Percentiles rank a stretch among this genome's conserved stretches.
These are phyloP conservation scores for Boletus sp. DNA, from an alignment of 768 basidiomycete genomes.

Conservation along the genomic window DNA sequence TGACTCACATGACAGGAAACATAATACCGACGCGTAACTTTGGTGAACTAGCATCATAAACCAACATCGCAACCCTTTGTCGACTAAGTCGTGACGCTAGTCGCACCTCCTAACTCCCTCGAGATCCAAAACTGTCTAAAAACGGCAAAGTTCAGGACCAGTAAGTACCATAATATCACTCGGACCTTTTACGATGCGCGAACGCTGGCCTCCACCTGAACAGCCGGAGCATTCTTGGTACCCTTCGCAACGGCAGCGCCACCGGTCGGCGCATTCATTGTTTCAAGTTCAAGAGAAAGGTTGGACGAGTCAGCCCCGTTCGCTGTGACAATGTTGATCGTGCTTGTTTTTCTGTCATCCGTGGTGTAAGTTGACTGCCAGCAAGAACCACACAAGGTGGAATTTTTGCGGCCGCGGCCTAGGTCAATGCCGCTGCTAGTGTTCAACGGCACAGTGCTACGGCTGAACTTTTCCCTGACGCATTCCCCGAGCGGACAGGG, in stretches of 20 bases:
- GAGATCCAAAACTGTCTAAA: neutral
- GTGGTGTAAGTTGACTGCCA: no score
- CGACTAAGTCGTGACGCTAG: neutral
- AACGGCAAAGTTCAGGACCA: neutral
- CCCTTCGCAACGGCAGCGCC: no score
- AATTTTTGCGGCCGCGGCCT: neutral
- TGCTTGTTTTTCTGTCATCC: no score
- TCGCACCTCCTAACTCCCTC: neutral
- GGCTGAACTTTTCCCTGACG: neutral
- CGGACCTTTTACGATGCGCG: neutral
- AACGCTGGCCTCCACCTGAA: neutral
- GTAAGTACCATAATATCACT: neutral
- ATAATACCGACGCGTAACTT: neutral
- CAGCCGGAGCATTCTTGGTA: no score
- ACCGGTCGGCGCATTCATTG: no score
- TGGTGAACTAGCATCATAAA: neutral
- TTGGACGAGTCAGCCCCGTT: neutral
- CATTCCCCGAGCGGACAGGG: neutral
- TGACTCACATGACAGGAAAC: neutral
- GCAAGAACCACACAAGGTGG: no score
- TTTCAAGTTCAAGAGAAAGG: no score
- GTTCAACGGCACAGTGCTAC: no score
- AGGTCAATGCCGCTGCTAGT: neutral
- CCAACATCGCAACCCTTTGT: neutral
- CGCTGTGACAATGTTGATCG: neutral